A percentile compares a stretch with the other conserved stretches of the same genome.
phyloP scores from a whole-genome alignment of 768 basidiomycete species.

The Termitomyces eurrhizus region DNA sequence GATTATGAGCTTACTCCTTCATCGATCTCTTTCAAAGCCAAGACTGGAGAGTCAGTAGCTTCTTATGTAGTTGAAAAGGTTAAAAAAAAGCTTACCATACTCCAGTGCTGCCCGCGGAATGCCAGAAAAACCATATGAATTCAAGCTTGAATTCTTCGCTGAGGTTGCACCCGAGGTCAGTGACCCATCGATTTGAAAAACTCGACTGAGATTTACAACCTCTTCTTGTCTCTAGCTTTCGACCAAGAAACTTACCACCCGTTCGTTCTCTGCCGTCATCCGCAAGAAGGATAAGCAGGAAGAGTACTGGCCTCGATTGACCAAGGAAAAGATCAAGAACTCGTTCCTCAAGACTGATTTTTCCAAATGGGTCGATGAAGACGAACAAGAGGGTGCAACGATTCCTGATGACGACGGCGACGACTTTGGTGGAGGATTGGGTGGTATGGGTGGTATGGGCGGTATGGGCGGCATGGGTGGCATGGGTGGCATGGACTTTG shows the following conservation, averaged over 20 bases:
- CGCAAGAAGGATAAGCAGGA: conserved; percentile 73
- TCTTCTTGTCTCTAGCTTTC: conserved; percentile 41
- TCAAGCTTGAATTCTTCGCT: conserved; percentile 70
- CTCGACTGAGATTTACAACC: background rate
- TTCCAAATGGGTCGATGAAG: conserved; percentile 94
- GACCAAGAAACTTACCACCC: conserved; percentile 56
- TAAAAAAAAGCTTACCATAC: conserved; percentile 1
- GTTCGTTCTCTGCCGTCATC: conserved; percentile 63
- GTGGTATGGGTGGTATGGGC: conserved; percentile 49
- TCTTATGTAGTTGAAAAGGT: background rate
- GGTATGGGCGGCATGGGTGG: conserved; percentile 42
- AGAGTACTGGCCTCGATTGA: conserved; percentile 92
- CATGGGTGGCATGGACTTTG: conserved; percentile 55
- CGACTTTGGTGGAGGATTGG: conserved; percentile 42
- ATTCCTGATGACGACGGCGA: conserved; percentile 41
- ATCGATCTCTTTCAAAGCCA: conserved; percentile 60
- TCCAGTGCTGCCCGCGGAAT: conserved; percentile 34
- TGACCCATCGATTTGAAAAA: conserved; percentile 3
- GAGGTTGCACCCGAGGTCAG: conserved; percentile 76
- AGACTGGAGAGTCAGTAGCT: conserved; percentile 54
- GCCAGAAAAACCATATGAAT: conserved; percentile 64
- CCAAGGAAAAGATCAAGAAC: conserved; percentile 79
- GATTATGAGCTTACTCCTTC: conserved; percentile 56
- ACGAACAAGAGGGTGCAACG: conserved; percentile 78
- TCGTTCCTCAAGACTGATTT: conserved; percentile 94